These are phyloP conservation scores for Warburgia ugandensis DNA, from an alignment of 164 flowering plant species.

Conservation along the genomic window DNA sequence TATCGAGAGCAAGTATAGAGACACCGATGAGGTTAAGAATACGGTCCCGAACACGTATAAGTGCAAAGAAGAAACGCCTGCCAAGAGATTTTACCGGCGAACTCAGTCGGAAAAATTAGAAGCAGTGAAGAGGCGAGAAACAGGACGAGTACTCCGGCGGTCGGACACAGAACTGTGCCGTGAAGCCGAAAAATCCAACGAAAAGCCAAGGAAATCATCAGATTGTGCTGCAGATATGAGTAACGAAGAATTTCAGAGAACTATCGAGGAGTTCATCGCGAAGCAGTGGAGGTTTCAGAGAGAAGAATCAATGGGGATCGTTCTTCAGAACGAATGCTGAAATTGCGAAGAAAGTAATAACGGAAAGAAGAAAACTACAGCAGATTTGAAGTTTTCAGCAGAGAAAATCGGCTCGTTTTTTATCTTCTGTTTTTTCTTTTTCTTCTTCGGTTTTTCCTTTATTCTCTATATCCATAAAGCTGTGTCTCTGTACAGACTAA, in stretches of 20 bases:
- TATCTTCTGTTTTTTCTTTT: background rate
- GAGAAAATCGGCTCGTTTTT: background rate
- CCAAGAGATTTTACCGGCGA: constrained; percentile 17
- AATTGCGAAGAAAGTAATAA: no score
- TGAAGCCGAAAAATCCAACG: constrained; percentile 3
- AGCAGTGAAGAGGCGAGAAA: background rate
- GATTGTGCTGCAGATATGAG: constrained; percentile 15
- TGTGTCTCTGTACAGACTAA: background rate
- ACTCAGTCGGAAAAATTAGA: constrained; percentile 38
- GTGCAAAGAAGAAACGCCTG: constrained; percentile 5
- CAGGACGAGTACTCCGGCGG: constrained; percentile 23
- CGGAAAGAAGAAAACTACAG: no score
- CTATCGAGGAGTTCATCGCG: constrained; percentile 33
- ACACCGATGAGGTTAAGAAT: background rate
- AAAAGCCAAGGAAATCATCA: background rate
- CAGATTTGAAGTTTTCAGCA: no score
- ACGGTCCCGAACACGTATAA: background rate
- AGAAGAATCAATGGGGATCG: constrained; percentile 27
- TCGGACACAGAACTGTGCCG: constrained; percentile 40
- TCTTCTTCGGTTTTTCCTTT: background rate
- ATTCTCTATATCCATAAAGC: background rate
- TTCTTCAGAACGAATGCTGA: constrained; percentile 12
- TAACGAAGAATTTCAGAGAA: constrained; percentile 33
- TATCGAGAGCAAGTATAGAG: constrained; percentile 3
- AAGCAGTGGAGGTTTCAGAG: constrained; percentile 21